Evolutionary conservation across 108 stramenopile genomes (phyloP), one percentile per base, ranked within the genome.

Genomic region (Hondaea fermentalgiana): DNA sequence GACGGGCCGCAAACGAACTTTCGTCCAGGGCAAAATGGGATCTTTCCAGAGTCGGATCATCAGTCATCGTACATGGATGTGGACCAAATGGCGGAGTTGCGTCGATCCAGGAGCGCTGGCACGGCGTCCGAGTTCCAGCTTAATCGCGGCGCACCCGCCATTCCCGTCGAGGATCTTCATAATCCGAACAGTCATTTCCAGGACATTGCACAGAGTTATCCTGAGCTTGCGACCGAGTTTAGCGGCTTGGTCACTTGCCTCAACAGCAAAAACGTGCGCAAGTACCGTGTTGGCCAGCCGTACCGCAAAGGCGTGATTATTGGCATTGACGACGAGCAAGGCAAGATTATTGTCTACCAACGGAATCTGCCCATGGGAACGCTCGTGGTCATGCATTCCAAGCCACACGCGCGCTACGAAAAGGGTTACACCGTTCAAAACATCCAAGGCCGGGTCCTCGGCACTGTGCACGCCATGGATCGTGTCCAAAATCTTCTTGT

Each of bases 251-350:
- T 83, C 28, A 83, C 76, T 23, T 83, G 76, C 76, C 51, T 83
- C 3, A 83, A 83, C 76, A 53, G 49, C 25, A 83, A 83, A 53
- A 83, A 83, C 76, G 76, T 83, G 51, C 76, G 76, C 49, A 83
- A 83, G 4, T 83, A 83, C 51, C 76, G 76, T 45, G 76, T 83
- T 14, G 76, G 76, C 76, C 76, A 83, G 76, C 45, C 49, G 1
- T 83, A 83, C 28, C 76, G 76, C n/a, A 83, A 83, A 17, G 76
- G 76, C 10, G 76, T 83, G 19, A 83, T 83, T 45, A 83, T 83
- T 5, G 76, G 76, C 49, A 83, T 83, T 23, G 76, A 83, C 51
- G 76, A 83, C 6, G 76, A 83, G 76, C 76, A 83, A 53, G 76
- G 76, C 25, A 83, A 83, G 51, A 83, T 83, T 35, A 53, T 83